Base-by-base conservation (phyloP, 768 basidiomycete genomes). In the Strobilomyces confusus region DNA sequence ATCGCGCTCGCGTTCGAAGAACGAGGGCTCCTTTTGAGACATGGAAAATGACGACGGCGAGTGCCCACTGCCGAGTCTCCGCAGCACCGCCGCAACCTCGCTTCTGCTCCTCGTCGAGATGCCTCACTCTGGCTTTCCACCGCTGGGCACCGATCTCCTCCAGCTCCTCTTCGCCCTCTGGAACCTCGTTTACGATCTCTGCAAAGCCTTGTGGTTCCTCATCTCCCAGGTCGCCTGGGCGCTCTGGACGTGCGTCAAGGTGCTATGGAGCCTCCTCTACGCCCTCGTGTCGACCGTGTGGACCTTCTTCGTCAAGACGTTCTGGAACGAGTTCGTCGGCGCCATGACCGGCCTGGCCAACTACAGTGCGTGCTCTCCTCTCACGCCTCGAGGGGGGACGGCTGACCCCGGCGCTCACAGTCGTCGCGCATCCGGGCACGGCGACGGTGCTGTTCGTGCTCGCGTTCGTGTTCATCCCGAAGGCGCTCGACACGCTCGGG, bases 1-100 rank as follows among this genome's bases (percentile, higher is more conserved):
- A 52, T 92, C 86, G 57, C 90, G 82, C 62, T 94, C 91, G 55
- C 79, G 79, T 34, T 92, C 88, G 53, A 93, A 93, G 70, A 88
- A 92, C 0, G 81, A 69, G 2, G 68, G 62, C 23, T 83, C 83
- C 50, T 50, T 54, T 49, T 70, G 68, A 7, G 66, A 70, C 68
- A 69, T 58, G 46, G 8, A n/a, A n/a, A n/a, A n/a, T n/a, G n/a
- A n/a, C n/a, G n/a, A n/a, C n/a, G n/a, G n/a, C n/a, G n/a, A n/a
- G n/a, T n/a, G n/a, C n/a, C n/a, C n/a, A n/a, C n/a, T n/a, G n/a
- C n/a, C n/a, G n/a, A n/a, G n/a, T n/a, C n/a, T n/a, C n/a, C n/a
- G n/a, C n/a, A n/a, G 40, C 11, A 22, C 38, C 19, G 20, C 38
- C 5, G 3, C n/a, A 3, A 6, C 36, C 17, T 37, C 36, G 2